Evolutionary conservation across 2,329 filamentous ascomycete genomes (phyloP).

Genomic region (Arthrobotrys sphaeroides): DNA sequence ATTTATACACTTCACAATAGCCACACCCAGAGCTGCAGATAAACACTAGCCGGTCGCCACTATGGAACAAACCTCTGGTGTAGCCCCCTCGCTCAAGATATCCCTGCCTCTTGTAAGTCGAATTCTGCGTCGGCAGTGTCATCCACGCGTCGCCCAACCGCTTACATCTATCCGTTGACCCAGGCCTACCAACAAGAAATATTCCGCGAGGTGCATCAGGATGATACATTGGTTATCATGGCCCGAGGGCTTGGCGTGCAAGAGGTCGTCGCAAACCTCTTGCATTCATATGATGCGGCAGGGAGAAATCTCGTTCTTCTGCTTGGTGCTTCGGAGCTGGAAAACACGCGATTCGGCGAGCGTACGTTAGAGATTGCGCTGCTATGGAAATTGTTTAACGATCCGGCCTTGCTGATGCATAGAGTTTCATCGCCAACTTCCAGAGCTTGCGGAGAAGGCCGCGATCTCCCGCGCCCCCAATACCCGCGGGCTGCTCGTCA

Average conservation of each 20-base stretch:
- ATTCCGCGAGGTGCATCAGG: slow-evolving; percentile 85
- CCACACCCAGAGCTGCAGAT: not conserved
- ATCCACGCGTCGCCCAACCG: slow-evolving; percentile 3
- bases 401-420: not conserved
- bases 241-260: slow-evolving; percentile 91
- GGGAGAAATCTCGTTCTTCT: slow-evolving; percentile 92
- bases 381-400: not conserved
- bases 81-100: slow-evolving; percentile 74
- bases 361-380: slow-evolving; percentile 59
- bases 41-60: not conserved
- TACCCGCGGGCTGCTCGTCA: slow-evolving; percentile 84
- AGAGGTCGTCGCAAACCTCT: slow-evolving; percentile 90
- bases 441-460: slow-evolving; percentile 88
- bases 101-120: slow-evolving; percentile 75
- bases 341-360: slow-evolving; percentile 97
- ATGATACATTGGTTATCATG: slow-evolving; percentile 93
- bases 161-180: not conserved
- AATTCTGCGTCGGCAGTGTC: not conserved
- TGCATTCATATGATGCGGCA: slow-evolving; percentile 95
- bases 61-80: not conserved
- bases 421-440: not conserved
- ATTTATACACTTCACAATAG: not conserved
- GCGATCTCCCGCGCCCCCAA: slow-evolving; percentile 84
- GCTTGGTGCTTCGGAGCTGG: slow-evolving; percentile 87
- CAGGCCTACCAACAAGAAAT: slow-evolving; percentile 93